phyloP scores from a whole-genome alignment of 768 basidiomycete species.

The Agrocybe pediades region DNA sequence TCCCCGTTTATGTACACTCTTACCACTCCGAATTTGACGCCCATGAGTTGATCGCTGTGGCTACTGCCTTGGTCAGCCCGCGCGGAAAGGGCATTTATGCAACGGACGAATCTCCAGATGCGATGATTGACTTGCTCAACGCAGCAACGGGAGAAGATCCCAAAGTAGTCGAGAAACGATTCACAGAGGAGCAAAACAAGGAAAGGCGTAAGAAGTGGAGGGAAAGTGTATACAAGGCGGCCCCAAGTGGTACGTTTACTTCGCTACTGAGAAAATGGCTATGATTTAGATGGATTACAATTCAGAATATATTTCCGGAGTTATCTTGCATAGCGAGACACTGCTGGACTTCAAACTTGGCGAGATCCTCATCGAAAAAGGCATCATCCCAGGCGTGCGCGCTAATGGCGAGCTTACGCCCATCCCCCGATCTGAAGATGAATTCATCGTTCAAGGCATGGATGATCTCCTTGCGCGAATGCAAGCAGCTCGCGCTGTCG shows the following conservation, averaged over 20 bases:
- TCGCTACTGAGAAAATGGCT: background rate
- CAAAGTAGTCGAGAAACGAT: constrained; percentile 21
- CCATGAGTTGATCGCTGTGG: constrained; percentile 43
- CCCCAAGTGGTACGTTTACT: constrained; percentile 36
- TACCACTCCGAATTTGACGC: constrained; percentile 42
- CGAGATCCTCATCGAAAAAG: constrained; percentile 40
- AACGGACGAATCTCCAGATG: constrained; percentile 52
- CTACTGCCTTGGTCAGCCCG: constrained; percentile 45
- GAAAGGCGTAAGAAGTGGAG: constrained; percentile 46
- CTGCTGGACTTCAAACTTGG: constrained; percentile 52
- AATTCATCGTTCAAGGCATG: constrained; percentile 52
- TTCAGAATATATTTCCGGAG: constrained; percentile 50
- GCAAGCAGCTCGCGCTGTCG: constrained; percentile 42
- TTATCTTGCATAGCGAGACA: constrained; percentile 51
- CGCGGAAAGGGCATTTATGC: constrained; percentile 56
- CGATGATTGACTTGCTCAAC: constrained; percentile 39
- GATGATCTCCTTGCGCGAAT: constrained; percentile 45
- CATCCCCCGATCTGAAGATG: constrained; percentile 42
- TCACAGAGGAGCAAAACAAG: constrained; percentile 35
- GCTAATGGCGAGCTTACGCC: constrained; percentile 51
- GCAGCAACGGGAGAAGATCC: constrained; percentile 31
- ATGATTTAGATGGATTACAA: background rate
- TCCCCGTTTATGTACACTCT: constrained; percentile 37
- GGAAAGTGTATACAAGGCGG: constrained; percentile 42
- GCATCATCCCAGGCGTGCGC: constrained; percentile 51